phyloP scores from a whole-genome alignment of 495 filamentous ascomycete species.

The Hyaloscypha hepaticicola region DNA sequence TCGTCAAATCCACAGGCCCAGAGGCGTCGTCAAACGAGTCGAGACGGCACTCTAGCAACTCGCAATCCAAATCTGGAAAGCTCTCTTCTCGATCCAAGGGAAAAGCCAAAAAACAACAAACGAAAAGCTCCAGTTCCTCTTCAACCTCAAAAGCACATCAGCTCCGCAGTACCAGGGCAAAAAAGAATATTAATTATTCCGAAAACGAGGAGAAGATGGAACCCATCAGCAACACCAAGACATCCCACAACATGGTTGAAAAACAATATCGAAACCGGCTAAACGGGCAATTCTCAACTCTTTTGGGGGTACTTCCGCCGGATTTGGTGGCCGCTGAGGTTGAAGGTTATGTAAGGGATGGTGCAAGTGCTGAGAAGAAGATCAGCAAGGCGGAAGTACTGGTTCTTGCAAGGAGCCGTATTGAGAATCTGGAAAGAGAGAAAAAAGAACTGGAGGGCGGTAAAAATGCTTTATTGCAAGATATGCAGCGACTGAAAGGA shows the following conservation, averaged over 20 bases:
- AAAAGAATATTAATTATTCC: neutral
- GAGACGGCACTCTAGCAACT: neutral
- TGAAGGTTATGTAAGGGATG: conserved; percentile 24
- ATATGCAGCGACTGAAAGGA: conserved; percentile 34
- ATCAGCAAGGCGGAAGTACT: conserved; percentile 48
- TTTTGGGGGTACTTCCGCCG: conserved; percentile 40
- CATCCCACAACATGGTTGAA: conserved; percentile 45
- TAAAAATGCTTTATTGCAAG: conserved; percentile 35
- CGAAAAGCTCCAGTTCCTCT: neutral
- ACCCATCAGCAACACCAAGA: neutral
- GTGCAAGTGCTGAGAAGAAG: conserved; percentile 34
- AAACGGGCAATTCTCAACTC: conserved; percentile 45
- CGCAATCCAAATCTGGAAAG: neutral
- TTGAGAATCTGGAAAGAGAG: conserved; percentile 41
- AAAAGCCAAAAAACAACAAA: neutral
- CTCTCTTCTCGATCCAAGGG: neutral
- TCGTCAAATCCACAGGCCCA: no score
- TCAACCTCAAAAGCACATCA: neutral
- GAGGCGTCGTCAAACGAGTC: neutral
- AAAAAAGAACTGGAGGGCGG: conserved; percentile 36
- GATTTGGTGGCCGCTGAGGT: conserved; percentile 29
- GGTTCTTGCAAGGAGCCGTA: conserved; percentile 43
- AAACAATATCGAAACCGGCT: conserved; percentile 51
- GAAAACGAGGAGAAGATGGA: neutral
- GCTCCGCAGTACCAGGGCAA: neutral